These are phyloP conservation scores for Dictyostelium capitatum DNA, from an alignment of 78 protist species.

Conservation along the genomic window DNA sequence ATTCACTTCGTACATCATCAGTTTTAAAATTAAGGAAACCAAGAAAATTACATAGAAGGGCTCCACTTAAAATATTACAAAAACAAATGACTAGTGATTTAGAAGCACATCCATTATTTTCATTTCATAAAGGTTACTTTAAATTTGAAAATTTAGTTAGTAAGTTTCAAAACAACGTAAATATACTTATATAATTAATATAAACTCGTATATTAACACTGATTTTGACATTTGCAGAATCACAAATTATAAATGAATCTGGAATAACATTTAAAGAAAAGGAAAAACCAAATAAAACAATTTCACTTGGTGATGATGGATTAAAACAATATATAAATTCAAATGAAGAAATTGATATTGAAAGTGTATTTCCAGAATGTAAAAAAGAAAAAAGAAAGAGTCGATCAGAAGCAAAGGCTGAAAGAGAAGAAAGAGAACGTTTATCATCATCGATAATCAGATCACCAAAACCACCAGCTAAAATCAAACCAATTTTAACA, in stretches of 20 bases:
- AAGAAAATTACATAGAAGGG: constrained; percentile 23
- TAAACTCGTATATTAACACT: not conserved
- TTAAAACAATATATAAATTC: constrained; percentile 11
- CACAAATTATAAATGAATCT: not conserved
- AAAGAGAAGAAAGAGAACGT: not conserved
- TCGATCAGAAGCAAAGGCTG: not conserved
- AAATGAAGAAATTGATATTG: constrained; percentile 30
- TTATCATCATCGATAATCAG: not conserved
- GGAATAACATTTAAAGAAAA: not conserved
- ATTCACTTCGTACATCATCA: constrained; percentile 34
- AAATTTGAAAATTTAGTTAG: constrained; percentile 45
- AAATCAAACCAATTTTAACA: not conserved
- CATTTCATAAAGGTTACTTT: constrained; percentile 60
- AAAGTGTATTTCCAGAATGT: not conserved
- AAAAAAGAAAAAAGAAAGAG: constrained; percentile 20
- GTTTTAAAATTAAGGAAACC: constrained; percentile 21
- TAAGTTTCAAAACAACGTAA: not conserved
- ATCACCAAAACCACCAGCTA: not conserved
- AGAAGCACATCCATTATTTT: constrained; percentile 57
- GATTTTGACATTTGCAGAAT: not conserved
- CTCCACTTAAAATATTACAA: not conserved
- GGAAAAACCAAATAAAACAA: constrained; percentile 1
- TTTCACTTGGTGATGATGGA: not conserved
- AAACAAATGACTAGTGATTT: constrained; percentile 50
- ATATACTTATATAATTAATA: not conserved